Evolutionary conservation across 768 basidiomycete genomes (phyloP).

Genomic region (Lyophyllum semitale): DNA sequence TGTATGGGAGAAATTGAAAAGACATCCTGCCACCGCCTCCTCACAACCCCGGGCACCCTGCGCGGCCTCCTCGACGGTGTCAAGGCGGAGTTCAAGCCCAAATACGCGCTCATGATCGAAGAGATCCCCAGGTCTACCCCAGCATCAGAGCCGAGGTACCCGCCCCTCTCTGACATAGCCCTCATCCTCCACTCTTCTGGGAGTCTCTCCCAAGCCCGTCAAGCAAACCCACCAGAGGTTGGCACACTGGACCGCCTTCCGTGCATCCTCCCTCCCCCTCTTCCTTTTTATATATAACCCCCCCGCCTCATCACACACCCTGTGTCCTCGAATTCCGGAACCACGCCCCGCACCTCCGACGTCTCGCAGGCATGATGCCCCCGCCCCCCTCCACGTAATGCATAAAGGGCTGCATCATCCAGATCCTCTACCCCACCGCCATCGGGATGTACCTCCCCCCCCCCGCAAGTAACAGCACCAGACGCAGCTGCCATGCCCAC

Average conservation of each 20-base stretch:
- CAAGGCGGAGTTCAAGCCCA: slow-evolving; percentile 19
- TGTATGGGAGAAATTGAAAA: too few species aligned
- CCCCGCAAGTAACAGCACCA: slow-evolving; percentile 21
- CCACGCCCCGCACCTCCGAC: neutral
- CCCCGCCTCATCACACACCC: slow-evolving; percentile 1
- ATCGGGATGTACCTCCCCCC: slow-evolving; percentile 25
- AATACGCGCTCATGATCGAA: slow-evolving; percentile 23
- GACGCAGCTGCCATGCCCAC: slow-evolving; percentile 32
- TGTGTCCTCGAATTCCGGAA: slow-evolving; percentile 7
- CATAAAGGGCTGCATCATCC: slow-evolving; percentile 24
- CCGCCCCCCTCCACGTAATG: slow-evolving; percentile 33
- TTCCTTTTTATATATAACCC: neutral
- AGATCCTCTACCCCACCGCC: slow-evolving; percentile 22
- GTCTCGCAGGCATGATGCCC: slow-evolving; percentile 24
- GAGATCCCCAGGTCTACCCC: slow-evolving; percentile 26
- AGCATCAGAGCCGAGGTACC: slow-evolving; percentile 16
- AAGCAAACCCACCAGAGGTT: slow-evolving; percentile 19
- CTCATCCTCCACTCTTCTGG: slow-evolving; percentile 39
- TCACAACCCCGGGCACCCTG: slow-evolving; percentile 33
- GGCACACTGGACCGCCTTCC: slow-evolving; percentile 21
- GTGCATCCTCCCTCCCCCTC: slow-evolving; percentile 20
- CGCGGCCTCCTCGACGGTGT: slow-evolving; percentile 30
- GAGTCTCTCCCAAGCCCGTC: slow-evolving; percentile 38
- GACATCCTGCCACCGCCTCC: slow-evolving; percentile 37
- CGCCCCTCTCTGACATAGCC: slow-evolving; percentile 11